Percentiles rank a stretch among this genome's conserved stretches.
phyloP scores from a whole-genome alignment of 371 early-diverging fungal genomes.

The Polyrhizophydium stewartii region DNA sequence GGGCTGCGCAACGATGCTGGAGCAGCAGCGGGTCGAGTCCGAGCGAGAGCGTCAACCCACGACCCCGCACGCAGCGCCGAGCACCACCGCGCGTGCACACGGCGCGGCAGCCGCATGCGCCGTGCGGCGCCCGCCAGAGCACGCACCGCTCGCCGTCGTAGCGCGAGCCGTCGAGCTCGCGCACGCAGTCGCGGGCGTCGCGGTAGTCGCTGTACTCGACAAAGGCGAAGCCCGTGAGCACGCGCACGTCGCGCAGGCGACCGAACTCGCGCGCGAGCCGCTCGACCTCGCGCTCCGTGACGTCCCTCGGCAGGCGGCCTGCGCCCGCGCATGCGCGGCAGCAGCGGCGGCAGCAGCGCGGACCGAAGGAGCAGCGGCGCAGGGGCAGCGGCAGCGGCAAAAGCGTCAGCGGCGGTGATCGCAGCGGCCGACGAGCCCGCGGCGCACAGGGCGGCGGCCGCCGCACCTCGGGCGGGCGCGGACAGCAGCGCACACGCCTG shows the following conservation, averaged over 20 bases:
- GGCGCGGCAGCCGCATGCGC: not conserved
- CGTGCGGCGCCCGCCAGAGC: constrained; percentile 19
- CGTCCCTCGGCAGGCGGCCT: constrained; percentile 18
- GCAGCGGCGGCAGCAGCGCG: no score
- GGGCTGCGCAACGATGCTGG: constrained; percentile 24
- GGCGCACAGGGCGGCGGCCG: no score
- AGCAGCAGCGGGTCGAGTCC: not conserved
- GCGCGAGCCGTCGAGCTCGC: constrained; percentile 21
- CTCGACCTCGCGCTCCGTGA: constrained; percentile 16
- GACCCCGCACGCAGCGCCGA: not conserved
- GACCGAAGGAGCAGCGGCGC: no score
- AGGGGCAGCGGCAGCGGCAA: no score
- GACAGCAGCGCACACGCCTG: no score
- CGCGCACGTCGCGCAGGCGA: constrained; percentile 17
- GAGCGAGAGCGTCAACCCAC: not conserved
- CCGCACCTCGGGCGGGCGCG: no score
- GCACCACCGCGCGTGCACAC: not conserved
- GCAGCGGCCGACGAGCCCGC: no score
- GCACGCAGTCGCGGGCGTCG: constrained; percentile 34
- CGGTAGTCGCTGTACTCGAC: constrained; percentile 36
- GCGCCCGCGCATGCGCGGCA: not conserved
- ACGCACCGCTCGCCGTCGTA: constrained; percentile 26
- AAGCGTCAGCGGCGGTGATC: no score
- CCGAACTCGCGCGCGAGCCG: constrained; percentile 27
- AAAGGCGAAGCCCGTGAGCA: constrained; percentile 34